Conservation (phyloP, 1,139 yeast species). For the Tardiomyces digboiensis region DNA sequence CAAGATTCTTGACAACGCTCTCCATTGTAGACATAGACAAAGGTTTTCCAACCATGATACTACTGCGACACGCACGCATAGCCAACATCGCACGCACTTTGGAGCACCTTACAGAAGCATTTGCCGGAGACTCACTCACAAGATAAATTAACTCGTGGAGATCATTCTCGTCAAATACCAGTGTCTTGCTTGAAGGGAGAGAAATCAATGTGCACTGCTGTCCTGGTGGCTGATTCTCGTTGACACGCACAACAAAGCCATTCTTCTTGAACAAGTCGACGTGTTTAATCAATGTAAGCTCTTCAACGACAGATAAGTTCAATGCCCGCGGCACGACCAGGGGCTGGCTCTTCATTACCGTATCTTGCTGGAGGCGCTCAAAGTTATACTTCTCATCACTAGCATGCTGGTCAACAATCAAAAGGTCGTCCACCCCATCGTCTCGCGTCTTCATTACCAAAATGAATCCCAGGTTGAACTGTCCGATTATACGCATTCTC, state of each 20-base stretch:
- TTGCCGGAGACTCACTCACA: conserved; percentile 33
- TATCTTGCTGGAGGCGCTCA: conserved; percentile 51
- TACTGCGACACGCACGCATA: conserved; percentile 87
- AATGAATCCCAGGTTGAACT: conserved; percentile 82
- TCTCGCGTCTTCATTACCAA: conserved; percentile 43
- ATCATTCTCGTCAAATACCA: conserved; percentile 55
- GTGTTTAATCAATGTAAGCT: conserved; percentile 56
- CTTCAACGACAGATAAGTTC: conserved; percentile 71
- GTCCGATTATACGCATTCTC: conserved; percentile 76
- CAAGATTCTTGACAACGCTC: conserved; percentile 54
- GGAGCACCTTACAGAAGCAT: conserved; percentile 45
- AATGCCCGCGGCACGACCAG: conserved; percentile 57
- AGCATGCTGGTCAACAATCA: conserved; percentile 95
- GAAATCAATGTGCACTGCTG: conserved; percentile 45
- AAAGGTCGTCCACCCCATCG: conserved; percentile 43
- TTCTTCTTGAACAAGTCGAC: conserved; percentile 49
- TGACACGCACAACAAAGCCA: conserved; percentile 57
- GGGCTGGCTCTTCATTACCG: conserved; percentile 56
- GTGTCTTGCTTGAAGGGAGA: conserved; percentile 65
- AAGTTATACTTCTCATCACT: conserved; percentile 92
- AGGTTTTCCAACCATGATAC: conserved; percentile 88
- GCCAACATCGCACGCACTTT: conserved; percentile 82
- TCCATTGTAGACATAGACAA: conserved; percentile 52
- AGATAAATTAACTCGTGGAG: conserved; percentile 66
- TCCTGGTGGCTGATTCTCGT: conserved; percentile 46